Percentiles rank a stretch among this genome's conserved stretches.
Conservation (phyloP, 306 rosid genomes). For the Bauhinia variegata region DNA sequence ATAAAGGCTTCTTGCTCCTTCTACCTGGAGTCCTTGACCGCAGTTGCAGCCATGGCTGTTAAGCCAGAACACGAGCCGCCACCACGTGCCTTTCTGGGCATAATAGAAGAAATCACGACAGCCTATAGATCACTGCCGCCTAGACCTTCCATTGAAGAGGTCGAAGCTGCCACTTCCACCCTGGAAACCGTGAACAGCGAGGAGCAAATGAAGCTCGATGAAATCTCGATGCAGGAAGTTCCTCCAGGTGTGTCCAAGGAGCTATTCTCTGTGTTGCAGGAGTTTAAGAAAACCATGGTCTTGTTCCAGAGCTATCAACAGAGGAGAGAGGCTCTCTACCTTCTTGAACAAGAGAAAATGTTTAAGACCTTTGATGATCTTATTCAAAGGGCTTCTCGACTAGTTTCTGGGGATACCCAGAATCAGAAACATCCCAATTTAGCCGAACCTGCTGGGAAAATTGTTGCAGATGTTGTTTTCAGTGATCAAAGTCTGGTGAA, state of each 20-base stretch:
- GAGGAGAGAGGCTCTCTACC: slow-evolving; percentile 62
- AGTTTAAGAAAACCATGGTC: slow-evolving; percentile 62
- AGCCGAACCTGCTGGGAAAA: slow-evolving; percentile 35
- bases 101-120: slow-evolving; percentile 66
- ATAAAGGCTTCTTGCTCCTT: not conserved
- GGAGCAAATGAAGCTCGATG: slow-evolving; percentile 63
- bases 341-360: slow-evolving; percentile 62
- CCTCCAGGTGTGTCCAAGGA: slow-evolving; percentile 56
- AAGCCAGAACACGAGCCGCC: slow-evolving; percentile 41
- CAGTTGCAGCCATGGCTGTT: slow-evolving; percentile 53
- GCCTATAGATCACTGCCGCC: slow-evolving; percentile 76
- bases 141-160: slow-evolving; percentile 73
- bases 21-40: not conserved
- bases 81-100: slow-evolving; percentile 45
- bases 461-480: slow-evolving; percentile 27
- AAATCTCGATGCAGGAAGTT: slow-evolving; percentile 50
- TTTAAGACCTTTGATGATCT: slow-evolving; percentile 71
- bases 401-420: slow-evolving; percentile 63
- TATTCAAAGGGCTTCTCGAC: slow-evolving; percentile 69
- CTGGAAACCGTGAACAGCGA: slow-evolving; percentile 62
- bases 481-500: slow-evolving; percentile 47
- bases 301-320: slow-evolving; percentile 60
- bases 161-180: slow-evolving; percentile 74
- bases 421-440: slow-evolving; percentile 29
- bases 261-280: slow-evolving; percentile 63